phyloP scores from a whole-genome alignment of 2,329 filamentous ascomycete genomes.

The Botrytis paeoniae region DNA sequence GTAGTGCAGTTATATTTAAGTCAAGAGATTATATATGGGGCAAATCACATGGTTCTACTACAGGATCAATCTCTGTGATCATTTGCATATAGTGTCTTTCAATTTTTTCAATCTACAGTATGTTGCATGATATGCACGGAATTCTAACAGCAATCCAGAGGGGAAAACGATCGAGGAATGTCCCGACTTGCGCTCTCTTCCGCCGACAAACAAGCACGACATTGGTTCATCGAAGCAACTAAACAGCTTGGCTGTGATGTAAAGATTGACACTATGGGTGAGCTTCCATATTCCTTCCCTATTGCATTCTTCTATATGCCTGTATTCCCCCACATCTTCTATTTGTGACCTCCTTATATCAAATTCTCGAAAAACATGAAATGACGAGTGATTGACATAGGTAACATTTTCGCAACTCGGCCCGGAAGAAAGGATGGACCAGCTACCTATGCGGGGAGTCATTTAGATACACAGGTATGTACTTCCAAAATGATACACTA shows the following conservation, averaged over 20 bases:
- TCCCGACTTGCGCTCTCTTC: constrained; percentile 69
- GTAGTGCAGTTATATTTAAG: background rate
- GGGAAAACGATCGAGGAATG: constrained; percentile 70
- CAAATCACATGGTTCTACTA: background rate
- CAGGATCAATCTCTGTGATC: background rate
- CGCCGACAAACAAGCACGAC: constrained; percentile 59
- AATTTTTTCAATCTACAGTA: background rate
- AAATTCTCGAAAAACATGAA: no score
- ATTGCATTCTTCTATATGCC: background rate
- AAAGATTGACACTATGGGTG: constrained; percentile 12
- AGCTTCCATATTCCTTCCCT: background rate
- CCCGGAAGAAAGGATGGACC: constrained; percentile 58
- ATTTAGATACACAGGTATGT: constrained; percentile 58
- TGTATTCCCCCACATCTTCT: background rate
- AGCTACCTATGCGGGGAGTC: constrained; percentile 68
- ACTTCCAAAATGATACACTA: background rate
- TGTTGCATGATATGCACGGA: background rate
- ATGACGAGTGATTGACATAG: constrained; percentile 15
- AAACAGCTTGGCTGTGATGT: constrained; percentile 1
- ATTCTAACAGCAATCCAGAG: constrained; percentile 37
- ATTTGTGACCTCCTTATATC: background rate
- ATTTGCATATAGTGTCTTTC: background rate
- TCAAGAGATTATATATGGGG: background rate
- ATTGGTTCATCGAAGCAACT: background rate
- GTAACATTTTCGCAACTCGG: constrained; percentile 72